Evolutionary conservation across 495 filamentous ascomycete species (phyloP).

Genomic region (Trichocladium antarcticum): DNA sequence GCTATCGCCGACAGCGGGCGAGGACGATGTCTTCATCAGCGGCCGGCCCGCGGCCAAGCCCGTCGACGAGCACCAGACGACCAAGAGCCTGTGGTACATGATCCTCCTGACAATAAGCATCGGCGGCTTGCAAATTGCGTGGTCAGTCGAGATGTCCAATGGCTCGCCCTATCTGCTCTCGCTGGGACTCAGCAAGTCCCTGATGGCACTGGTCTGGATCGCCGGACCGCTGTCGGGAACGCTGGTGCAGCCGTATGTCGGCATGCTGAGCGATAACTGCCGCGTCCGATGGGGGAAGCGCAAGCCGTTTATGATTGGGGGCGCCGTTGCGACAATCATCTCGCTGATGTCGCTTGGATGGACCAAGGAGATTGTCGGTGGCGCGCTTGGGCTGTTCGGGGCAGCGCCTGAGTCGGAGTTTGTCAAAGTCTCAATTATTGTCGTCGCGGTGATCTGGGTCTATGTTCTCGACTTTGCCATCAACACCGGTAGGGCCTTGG

Average conservation of each 20-base stretch:
- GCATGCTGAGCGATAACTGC: conserved; percentile 81
- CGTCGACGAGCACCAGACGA: conserved; percentile 40
- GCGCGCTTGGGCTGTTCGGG: conserved; percentile 60
- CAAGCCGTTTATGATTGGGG: conserved; percentile 78
- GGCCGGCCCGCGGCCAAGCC: conserved; percentile 23
- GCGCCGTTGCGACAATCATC: conserved; percentile 58
- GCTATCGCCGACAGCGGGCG: conserved; percentile 35
- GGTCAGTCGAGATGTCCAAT: conserved; percentile 83
- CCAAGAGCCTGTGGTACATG: conserved; percentile 73
- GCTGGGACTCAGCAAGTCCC: conserved; percentile 79
- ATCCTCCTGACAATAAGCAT: conserved; percentile 73
- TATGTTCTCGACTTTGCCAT: conserved; percentile 85
- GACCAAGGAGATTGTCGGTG: conserved; percentile 66
- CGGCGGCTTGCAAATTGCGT: conserved; percentile 83
- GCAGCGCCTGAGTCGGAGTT: conserved; percentile 49
- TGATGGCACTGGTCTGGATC: conserved; percentile 92
- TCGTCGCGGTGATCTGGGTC: conserved; percentile 68
- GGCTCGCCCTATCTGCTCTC: conserved; percentile 61
- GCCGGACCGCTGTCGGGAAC: conserved; percentile 78
- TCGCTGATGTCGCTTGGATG: conserved; percentile 69
- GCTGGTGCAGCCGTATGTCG: conserved; percentile 88
- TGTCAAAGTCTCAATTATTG: conserved; percentile 50
- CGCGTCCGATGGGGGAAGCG: conserved; percentile 70
- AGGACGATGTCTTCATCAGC: conserved; percentile 32
- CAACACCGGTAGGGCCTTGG: conserved; percentile 58